Evolutionary conservation across 169 alveolate genomes (phyloP).

Genomic region (Plasmodium vinckei): DNA sequence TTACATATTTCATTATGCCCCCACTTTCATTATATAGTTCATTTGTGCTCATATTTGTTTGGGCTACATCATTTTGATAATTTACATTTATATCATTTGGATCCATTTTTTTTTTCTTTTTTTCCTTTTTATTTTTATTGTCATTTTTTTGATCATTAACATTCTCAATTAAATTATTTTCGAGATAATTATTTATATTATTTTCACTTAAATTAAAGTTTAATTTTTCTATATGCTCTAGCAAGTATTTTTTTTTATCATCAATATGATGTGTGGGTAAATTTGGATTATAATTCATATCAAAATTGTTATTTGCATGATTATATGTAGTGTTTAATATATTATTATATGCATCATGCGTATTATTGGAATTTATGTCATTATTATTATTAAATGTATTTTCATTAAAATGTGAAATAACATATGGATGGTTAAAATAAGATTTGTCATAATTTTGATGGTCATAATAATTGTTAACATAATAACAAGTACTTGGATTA

Average conservation of each 20-base stretch:
- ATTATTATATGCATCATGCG: background rate
- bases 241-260: slow-evolving; percentile 23
- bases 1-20: too few species aligned
- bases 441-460: slow-evolving; percentile 1
- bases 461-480: slow-evolving; percentile 4
- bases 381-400: slow-evolving; percentile 2
- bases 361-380: background rate
- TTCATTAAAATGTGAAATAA: background rate
- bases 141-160: slow-evolving; percentile 18
- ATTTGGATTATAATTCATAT: background rate
- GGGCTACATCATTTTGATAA: background rate
- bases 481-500: background rate
- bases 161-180: slow-evolving; percentile 33
- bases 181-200: slow-evolving; percentile 27
- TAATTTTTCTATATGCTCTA: slow-evolving; percentile 45
- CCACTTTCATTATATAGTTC: slow-evolving; percentile 7
- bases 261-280: background rate
- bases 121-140: slow-evolving; percentile 24
- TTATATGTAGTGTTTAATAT: background rate
- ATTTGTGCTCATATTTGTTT: background rate
- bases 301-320: slow-evolving; percentile 10
- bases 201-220: slow-evolving; percentile 38
- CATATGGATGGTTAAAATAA: slow-evolving; percentile 11
- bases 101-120: slow-evolving; percentile 34
- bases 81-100: slow-evolving; percentile 13